A percentile compares a stretch with the other conserved stretches of the same genome.
These are phyloP conservation scores for Pichia sp. DNA, from an alignment of 1,139 yeast species.

Conservation along the genomic window DNA sequence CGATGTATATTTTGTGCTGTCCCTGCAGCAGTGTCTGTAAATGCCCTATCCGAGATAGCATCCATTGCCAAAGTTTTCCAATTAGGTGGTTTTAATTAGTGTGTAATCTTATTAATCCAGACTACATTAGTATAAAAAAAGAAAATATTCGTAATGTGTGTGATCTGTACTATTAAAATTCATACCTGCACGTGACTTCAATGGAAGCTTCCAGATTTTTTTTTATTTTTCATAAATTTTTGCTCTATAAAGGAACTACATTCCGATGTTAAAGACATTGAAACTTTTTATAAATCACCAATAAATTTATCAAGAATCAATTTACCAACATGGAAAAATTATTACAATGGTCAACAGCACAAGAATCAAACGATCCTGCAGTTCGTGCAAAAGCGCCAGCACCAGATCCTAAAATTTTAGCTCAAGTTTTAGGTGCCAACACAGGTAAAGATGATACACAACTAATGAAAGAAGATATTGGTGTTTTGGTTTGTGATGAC, in stretches of 20 bases:
- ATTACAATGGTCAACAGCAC: constrained; percentile 86
- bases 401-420: constrained; percentile 73
- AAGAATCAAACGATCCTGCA: constrained; percentile 61
- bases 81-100: background rate
- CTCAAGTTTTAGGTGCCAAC: constrained; percentile 66
- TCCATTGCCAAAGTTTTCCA: constrained; percentile 44
- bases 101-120: too few relatives aligned
- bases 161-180: too few relatives aligned
- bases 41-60: constrained; percentile 65
- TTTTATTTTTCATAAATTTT: background rate
- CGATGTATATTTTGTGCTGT: constrained; percentile 18
- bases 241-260: background rate
- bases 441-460: constrained; percentile 67
- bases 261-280: background rate
- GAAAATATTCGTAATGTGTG: too few relatives aligned
- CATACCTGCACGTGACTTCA: background rate
- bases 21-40: constrained; percentile 38
- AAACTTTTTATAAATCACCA: too few relatives aligned
- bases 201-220: background rate
- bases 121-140: too few relatives aligned
- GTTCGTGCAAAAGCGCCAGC: constrained; percentile 53
- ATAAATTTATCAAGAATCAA: background rate
- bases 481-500: constrained; percentile 44
- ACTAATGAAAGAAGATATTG: constrained; percentile 70
- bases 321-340: constrained; percentile 65